phyloP scores from a whole-genome alignment of 352 stramenopile genomes.

The Pythium aristosporum region DNA sequence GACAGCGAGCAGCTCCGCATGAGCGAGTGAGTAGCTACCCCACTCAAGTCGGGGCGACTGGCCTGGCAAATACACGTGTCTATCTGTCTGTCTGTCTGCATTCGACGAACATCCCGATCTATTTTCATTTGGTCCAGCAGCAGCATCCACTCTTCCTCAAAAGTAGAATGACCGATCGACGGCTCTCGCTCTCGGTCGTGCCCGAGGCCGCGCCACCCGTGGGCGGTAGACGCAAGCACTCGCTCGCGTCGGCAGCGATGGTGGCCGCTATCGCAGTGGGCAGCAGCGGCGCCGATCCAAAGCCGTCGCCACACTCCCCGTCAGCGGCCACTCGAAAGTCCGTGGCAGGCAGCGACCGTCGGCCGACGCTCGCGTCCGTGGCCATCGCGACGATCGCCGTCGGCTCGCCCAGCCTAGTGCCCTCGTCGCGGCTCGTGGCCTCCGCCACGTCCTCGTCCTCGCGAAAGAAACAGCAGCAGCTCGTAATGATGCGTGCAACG shows the following conservation, averaged over 20 bases:
- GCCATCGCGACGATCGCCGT: conserved; percentile 6
- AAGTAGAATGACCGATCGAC: conserved; percentile 6
- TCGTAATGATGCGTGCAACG: conserved; percentile 8
- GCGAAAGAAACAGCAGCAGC: conserved; percentile 16
- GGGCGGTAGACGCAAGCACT: not conserved
- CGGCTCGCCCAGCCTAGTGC: not conserved
- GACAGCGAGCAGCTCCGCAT: not conserved
- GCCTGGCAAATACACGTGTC: not conserved
- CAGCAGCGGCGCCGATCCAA: not conserved
- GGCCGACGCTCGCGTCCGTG: not conserved
- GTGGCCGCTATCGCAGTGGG: not conserved
- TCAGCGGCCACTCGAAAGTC: not conserved
- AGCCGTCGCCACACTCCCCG: no score
- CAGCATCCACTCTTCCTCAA: not conserved
- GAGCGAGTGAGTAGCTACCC: not conserved
- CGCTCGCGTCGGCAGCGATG: conserved; percentile 10
- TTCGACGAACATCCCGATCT: not conserved
- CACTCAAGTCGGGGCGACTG: not conserved
- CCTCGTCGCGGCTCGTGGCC: conserved; percentile 11
- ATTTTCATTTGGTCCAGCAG: not conserved
- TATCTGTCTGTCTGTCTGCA: not conserved
- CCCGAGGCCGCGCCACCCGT: not conserved
- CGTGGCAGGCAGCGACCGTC: not conserved
- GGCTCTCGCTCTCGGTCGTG: conserved; percentile 1
- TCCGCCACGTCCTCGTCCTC: not conserved